phyloP scores from a whole-genome alignment of 2,329 filamentous ascomycete genomes.

The Didymella sp. region DNA sequence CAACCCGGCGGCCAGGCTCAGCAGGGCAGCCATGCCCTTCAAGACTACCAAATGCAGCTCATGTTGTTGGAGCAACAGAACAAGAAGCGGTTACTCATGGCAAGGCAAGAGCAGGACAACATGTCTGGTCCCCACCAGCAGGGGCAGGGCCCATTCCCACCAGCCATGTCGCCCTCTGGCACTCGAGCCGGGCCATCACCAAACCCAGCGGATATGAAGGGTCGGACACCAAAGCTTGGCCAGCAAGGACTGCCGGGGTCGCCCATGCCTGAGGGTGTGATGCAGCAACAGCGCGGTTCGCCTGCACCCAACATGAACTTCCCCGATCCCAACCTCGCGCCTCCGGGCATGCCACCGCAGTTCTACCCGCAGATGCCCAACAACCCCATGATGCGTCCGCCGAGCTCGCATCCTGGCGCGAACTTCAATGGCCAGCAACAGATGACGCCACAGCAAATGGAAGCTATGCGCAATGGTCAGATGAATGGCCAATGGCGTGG shows the following conservation, averaged over 20 bases:
- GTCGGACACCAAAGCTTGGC: conserved; percentile 76
- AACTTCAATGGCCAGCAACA: conserved; percentile 67
- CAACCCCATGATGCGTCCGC: conserved; percentile 63
- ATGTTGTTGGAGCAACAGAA: conserved; percentile 89
- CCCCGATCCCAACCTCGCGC: conserved; percentile 57
- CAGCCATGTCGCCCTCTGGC: conserved; percentile 73
- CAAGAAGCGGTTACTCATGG: conserved; percentile 85
- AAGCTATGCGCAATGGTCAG: conserved; percentile 48
- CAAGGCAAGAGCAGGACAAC: conserved; percentile 77
- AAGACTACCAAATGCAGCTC: conserved; percentile 89
- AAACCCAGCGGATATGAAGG: conserved; percentile 80
- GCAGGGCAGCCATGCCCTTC: conserved; percentile 77
- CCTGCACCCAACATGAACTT: conserved; percentile 63
- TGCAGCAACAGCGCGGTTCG: conserved; percentile 68
- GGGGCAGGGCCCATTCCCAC: conserved; percentile 63
- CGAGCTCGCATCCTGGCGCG: conserved; percentile 57
- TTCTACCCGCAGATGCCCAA: conserved; percentile 46
- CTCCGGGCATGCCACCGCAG: conserved; percentile 52
- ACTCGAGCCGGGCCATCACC: conserved; percentile 75
- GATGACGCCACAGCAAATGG: conserved; percentile 66
- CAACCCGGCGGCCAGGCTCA: conserved; percentile 56
- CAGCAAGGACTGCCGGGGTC: conserved; percentile 70
- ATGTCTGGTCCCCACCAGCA: conserved; percentile 60
- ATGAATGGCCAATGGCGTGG: conserved; percentile 29
- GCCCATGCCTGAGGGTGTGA: conserved; percentile 72